Conservation (phyloP, 148 eudicot genomes). For the Amaranthus palmeri region DNA sequence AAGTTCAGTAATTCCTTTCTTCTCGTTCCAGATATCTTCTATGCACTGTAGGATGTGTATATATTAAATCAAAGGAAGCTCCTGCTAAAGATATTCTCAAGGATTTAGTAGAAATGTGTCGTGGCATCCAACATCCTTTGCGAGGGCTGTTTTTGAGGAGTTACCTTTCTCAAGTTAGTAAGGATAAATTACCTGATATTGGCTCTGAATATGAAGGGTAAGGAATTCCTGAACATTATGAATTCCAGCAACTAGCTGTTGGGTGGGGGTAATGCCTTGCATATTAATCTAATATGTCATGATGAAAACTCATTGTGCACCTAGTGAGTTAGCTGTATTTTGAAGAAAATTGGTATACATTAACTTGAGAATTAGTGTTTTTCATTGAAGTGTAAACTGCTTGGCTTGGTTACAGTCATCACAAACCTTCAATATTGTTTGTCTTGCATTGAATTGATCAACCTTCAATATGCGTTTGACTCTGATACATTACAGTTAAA, state of each 20-base stretch:
- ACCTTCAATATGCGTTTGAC: neutral
- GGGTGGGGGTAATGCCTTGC: neutral
- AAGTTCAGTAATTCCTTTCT: slow-evolving; percentile 6
- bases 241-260: neutral
- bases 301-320: neutral
- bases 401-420: neutral
- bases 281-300: neutral
- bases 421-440: neutral
- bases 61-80: slow-evolving; percentile 95
- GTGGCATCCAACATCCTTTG: slow-evolving; percentile 94
- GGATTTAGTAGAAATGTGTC: slow-evolving; percentile 99
- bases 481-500: neutral
- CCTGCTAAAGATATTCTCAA: slow-evolving; percentile 95
- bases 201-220: slow-evolving; percentile 99
- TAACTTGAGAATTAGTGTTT: neutral
- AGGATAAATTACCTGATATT: slow-evolving; percentile 93
- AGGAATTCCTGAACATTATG: slow-evolving; percentile 15
- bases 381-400: neutral
- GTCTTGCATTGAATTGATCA: neutral
- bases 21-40: slow-evolving; percentile 71
- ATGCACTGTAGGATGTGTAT: slow-evolving; percentile 95
- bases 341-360: neutral
- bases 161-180: slow-evolving; percentile 92
- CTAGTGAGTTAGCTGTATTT: neutral
- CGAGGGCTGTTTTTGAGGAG: slow-evolving; percentile 97